Base-by-base conservation (phyloP, 768 basidiomycete species). In the Grammothele lineata region DNA sequence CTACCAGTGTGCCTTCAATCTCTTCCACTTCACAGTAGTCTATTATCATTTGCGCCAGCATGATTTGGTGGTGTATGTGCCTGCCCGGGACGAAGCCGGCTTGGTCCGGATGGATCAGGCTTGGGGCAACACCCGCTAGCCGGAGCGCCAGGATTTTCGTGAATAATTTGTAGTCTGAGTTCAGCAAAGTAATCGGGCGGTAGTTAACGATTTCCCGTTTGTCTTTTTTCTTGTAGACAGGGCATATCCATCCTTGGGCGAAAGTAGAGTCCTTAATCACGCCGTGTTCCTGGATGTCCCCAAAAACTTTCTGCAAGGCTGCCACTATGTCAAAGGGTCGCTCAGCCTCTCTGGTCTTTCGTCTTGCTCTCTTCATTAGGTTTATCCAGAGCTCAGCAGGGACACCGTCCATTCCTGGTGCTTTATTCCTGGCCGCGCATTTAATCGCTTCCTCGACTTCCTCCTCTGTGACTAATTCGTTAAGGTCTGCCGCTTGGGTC, bases 191-290 rank as follows among this genome's bases (percentile, higher is more conserved):
- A 6, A 58, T 58, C 1, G 57, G 57, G 3, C 54, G 25, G 34
- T 55, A 55, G 23, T 51, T 51, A 1, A 22, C 46, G 11, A 55
- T 45, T 5, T 47, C 26, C 4, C 26, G 36, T 15, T 30, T 12
- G 30, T 57, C 53, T 15, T 55, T 64, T 36, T 76, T 74, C 30
- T 75, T 75, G 47, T 69, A 74, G 0, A 75, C 17, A 0, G 65
- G 70, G 57, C 67, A 59, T 53, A 65, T 61, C 53, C 55, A 58
- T 0, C 71, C 72, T 9, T 57, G 30, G 0, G 60, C 19, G 40
- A 70, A 75, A 15, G 17, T 30, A 7, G 7, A 7, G 14, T 30
- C 27, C 27, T 30, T 14, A 7, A 30, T 30, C n/a, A n/a, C n/a
- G 14, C 27, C 27, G 27, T 7, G 14, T 7, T 30, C 14, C 14